phyloP scores from a whole-genome alignment of 495 filamentous ascomycete genomes.

The Ramalina intermedia region DNA sequence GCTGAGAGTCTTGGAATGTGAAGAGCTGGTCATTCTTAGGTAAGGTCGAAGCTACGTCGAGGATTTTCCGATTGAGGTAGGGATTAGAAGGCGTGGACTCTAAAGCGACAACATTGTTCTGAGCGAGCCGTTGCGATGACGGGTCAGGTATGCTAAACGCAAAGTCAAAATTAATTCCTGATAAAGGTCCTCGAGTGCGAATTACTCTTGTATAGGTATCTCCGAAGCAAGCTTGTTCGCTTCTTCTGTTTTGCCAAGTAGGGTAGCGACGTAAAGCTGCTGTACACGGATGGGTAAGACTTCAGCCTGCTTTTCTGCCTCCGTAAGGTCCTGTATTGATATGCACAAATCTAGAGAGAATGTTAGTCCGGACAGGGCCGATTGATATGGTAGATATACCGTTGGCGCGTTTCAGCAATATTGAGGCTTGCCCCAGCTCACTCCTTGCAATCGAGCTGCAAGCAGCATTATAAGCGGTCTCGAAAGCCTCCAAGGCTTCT shows the following conservation, averaged over 20 bases:
- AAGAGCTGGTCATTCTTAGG: constrained; percentile 61
- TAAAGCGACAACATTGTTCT: constrained; percentile 59
- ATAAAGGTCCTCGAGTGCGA: not conserved
- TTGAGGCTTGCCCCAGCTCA: constrained; percentile 56
- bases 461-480: constrained; percentile 85
- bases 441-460: constrained; percentile 72
- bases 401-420: constrained; percentile 71
- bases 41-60: constrained; percentile 41
- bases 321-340: constrained; percentile 62
- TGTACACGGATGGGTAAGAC: constrained; percentile 76
- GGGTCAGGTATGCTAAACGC: constrained; percentile 54
- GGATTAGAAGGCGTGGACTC: constrained; percentile 51
- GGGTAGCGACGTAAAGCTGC: constrained; percentile 64
- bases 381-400: constrained; percentile 24
- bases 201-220: constrained; percentile 50
- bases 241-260: constrained; percentile 58
- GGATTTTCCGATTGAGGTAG: constrained; percentile 55
- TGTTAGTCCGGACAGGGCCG: constrained; percentile 5
- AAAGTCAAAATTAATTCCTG: not conserved
- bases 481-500: constrained; percentile 80
- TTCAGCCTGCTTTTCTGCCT: constrained; percentile 74
- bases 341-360: constrained; percentile 57
- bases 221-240: constrained; percentile 51
- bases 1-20: constrained; percentile 52
- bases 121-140: constrained; percentile 62